These are phyloP conservation scores for Trichodelitschia bisporula DNA, from an alignment of 495 filamentous ascomycete species.

Conservation along the genomic window DNA sequence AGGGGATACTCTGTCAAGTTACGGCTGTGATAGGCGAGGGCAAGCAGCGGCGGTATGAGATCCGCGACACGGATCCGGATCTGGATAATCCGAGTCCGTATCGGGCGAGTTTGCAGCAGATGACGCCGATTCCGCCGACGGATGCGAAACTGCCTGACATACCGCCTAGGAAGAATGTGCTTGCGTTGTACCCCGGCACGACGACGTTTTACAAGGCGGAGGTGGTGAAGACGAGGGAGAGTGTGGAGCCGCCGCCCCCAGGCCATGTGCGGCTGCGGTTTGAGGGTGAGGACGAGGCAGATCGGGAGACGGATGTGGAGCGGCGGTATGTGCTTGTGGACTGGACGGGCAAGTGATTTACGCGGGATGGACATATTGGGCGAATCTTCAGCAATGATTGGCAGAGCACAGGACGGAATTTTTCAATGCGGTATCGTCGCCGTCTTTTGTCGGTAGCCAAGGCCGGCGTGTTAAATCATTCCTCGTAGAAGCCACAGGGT, in stretches of 20 bases:
- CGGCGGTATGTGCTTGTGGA: conserved; percentile 17
- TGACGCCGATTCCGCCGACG: conserved; percentile 56
- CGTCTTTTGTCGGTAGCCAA: too few relatives aligned
- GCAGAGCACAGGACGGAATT: too few relatives aligned
- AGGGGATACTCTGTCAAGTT: conserved; percentile 81
- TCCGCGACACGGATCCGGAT: conserved; percentile 82
- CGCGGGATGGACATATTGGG: too few relatives aligned
- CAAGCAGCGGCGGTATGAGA: conserved; percentile 71
- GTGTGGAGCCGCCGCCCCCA: conserved; percentile 1
- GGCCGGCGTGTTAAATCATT: too few relatives aligned
- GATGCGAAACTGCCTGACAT: conserved; percentile 29
- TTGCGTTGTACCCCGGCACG: conserved; percentile 49
- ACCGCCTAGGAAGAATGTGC: conserved; percentile 10
- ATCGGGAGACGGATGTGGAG: conserved; percentile 16
- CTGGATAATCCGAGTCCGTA: conserved; percentile 36
- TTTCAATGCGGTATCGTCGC: too few relatives aligned
- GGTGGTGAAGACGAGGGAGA: conserved; percentile 20
- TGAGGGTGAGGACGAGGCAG: conserved; percentile 18
- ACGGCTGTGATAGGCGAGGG: conserved; percentile 65
- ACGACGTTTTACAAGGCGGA: conserved; percentile 96
- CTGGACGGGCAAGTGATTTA: too few relatives aligned
- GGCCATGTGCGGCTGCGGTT: conserved; percentile 13
- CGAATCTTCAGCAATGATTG: too few relatives aligned
- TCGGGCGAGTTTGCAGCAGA: conserved; percentile 48
- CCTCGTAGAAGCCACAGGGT: too few relatives aligned